Conservation (phyloP, 2,329 filamentous ascomycete genomes). For the Pseudogymnoascus sp. region DNA sequence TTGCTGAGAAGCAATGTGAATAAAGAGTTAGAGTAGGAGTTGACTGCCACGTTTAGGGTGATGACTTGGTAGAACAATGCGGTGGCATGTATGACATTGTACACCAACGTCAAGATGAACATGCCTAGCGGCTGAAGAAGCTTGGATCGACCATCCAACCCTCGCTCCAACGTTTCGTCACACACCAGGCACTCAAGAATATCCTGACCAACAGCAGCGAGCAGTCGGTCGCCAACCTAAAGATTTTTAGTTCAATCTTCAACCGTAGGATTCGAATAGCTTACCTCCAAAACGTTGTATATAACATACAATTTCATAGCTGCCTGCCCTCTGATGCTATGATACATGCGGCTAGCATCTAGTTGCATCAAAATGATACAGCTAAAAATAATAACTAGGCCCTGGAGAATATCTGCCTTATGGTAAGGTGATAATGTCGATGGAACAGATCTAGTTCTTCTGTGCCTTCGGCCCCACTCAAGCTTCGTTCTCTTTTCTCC, state of each 20-base stretch:
- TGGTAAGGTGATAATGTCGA: constrained; percentile 80
- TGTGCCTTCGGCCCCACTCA: constrained; percentile 42
- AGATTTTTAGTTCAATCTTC: constrained; percentile 49
- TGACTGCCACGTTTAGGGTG: constrained; percentile 94
- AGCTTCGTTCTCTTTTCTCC: constrained; percentile 22
- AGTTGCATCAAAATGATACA: constrained; percentile 80
- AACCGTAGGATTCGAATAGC: constrained; percentile 10
- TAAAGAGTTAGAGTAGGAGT: constrained; percentile 94
- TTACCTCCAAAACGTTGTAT: constrained; percentile 86
- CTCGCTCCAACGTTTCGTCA: constrained; percentile 80
- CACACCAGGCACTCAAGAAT: constrained; percentile 94
- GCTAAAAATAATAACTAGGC: constrained; percentile 77
- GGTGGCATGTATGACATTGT: constrained; percentile 81
- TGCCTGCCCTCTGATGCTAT: constrained; percentile 90
- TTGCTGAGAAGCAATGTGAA: constrained; percentile 90
- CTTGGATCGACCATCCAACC: constrained; percentile 83
- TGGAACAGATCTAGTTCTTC: constrained; percentile 73
- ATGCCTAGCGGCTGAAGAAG: constrained; percentile 82
- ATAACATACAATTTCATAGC: constrained; percentile 98
- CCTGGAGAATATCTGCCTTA: constrained; percentile 92
- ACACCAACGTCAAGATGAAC: constrained; percentile 77
- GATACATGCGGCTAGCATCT: constrained; percentile 96
- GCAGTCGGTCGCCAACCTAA: constrained; percentile 80
- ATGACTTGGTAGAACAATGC: constrained; percentile 96
- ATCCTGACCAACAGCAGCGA: constrained; percentile 89